Conservation (phyloP, 2,329 filamentous ascomycete species). For the Botrytis fragariae region DNA sequence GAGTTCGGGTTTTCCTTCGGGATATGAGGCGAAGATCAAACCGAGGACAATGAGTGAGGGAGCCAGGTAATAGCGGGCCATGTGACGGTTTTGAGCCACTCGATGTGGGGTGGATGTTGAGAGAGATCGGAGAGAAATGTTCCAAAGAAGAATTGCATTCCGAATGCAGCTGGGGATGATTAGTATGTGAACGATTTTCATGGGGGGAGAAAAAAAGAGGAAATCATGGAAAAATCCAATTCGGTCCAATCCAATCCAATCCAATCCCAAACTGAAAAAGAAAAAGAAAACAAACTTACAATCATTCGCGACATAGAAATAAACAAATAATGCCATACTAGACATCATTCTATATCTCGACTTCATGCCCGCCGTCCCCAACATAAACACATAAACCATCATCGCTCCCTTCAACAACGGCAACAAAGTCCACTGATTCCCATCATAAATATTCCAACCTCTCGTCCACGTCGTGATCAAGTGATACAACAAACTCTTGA, state of each 20-base stretch:
- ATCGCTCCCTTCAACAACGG: slow-evolving; percentile 55
- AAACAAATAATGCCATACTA: slow-evolving; percentile 48
- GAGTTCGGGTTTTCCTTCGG: slow-evolving; percentile 54
- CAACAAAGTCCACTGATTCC: slow-evolving; percentile 57
- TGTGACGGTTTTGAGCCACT: slow-evolving; percentile 45
- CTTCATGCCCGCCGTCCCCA: slow-evolving; percentile 50
- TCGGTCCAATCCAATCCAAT: background rate
- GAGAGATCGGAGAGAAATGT: slow-evolving; percentile 61
- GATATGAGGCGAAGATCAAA: slow-evolving; percentile 58
- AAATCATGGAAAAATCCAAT: background rate
- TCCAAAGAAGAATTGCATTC: slow-evolving; percentile 60
- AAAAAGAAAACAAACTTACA: slow-evolving; percentile 27
- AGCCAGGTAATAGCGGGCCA: slow-evolving; percentile 48
- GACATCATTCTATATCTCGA: slow-evolving; percentile 50
- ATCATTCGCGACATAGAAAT: slow-evolving; percentile 43
- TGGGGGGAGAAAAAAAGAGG: too few relatives aligned
- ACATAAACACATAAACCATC: slow-evolving; percentile 52
- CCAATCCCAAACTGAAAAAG: background rate
- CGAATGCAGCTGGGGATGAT: slow-evolving; percentile 44
- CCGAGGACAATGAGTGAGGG: slow-evolving; percentile 51
- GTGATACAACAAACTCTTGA: slow-evolving; percentile 46
- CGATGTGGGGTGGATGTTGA: slow-evolving; percentile 48
- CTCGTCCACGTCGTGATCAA: slow-evolving; percentile 52
- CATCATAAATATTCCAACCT: slow-evolving; percentile 52
- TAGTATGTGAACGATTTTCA: background rate